Percentiles rank a stretch among this genome's conserved stretches.
phyloP scores from a whole-genome alignment of 106 monocot species.

The Dioscorea dumetorum region DNA sequence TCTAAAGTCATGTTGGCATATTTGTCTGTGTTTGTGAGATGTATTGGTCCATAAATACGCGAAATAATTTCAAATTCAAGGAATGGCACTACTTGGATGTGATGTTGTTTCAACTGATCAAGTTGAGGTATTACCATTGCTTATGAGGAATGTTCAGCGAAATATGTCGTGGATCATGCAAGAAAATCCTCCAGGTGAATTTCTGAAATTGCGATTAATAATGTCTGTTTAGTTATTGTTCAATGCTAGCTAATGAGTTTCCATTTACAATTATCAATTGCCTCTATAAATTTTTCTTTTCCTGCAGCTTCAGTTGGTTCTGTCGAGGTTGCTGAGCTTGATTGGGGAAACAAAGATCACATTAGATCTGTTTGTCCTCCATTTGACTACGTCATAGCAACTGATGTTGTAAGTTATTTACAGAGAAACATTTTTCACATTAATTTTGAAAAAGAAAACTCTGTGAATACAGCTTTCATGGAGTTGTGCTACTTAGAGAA shows the following conservation, averaged over 20 bases:
- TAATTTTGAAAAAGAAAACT: neutral
- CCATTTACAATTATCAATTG: no score
- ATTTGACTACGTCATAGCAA: slow-evolving; percentile 91
- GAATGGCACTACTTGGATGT: slow-evolving; percentile 93
- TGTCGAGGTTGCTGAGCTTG: slow-evolving; percentile 63
- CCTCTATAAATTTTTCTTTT: no score
- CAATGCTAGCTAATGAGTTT: no score
- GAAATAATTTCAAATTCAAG: slow-evolving; percentile 26
- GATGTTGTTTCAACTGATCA: slow-evolving; percentile 88
- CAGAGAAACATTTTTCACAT: neutral
- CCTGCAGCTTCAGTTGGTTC: slow-evolving; percentile 67
- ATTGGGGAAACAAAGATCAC: slow-evolving; percentile 87
- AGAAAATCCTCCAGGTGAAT: slow-evolving; percentile 14
- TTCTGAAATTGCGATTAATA: neutral
- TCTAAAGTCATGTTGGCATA: neutral
- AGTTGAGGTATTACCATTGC: slow-evolving; percentile 81
- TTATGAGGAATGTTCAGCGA: slow-evolving; percentile 86
- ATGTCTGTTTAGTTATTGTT: no score
- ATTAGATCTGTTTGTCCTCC: slow-evolving; percentile 73
- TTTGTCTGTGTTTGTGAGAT: no score
- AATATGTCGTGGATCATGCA: slow-evolving; percentile 81
- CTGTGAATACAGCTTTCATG: neutral
- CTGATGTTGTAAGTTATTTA: slow-evolving; percentile 74
- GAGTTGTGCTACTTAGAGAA: neutral
- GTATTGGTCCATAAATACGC: no score